Base-by-base conservation (phyloP, 2,329 filamentous ascomycete species). In the Emergomyces orientalis region DNA sequence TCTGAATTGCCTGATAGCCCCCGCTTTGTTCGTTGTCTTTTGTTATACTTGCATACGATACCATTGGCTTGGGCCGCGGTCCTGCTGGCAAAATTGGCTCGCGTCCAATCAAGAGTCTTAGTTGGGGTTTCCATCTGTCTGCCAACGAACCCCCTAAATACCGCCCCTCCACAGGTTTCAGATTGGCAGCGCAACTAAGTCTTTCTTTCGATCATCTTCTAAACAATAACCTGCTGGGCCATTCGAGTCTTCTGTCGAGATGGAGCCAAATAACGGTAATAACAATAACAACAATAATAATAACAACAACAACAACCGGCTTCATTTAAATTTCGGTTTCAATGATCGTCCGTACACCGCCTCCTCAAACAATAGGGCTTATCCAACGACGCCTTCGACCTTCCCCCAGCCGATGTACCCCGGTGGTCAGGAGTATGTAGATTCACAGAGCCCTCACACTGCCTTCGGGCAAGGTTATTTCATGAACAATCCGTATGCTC, bases 321-420 rank as follows among this genome's bases (percentile, higher is more conserved):
- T 77, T 62, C 75, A 79, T 65, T 71, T 79, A 71, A 79, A 80
- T 70, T 79, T 79, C 70, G 78, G 77, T 65, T 80, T 78, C 72
- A 87, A 83, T 76, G 83, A 83, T 73, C 86, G 85, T 75, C 84
- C 87, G 69, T 85, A 86, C 71, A 82, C 86, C 64, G 79, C 81
- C 65, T 77, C 84, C 65, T 77, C 84, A 62, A 82, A 81, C 74
- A 88, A 88, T 74, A 83, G 88, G 73, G 81, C 86, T 68, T 91
- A 90, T 81, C 89, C 88, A 69, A 91, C 93, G 61, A 97, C 93
- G 11, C 93, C 93, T 60, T 97, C 93, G 67, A 96, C 92, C 64
- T 97, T 97, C 73, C 93, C 93, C 14, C 93, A 97, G 78, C 92
- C 92, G 65, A 89, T 96, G 74, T 87, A 86, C 71, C 80, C 83